phyloP scores from a whole-genome alignment of 1,284 basidiomycete genomes.

The Austroboletus niveus region DNA sequence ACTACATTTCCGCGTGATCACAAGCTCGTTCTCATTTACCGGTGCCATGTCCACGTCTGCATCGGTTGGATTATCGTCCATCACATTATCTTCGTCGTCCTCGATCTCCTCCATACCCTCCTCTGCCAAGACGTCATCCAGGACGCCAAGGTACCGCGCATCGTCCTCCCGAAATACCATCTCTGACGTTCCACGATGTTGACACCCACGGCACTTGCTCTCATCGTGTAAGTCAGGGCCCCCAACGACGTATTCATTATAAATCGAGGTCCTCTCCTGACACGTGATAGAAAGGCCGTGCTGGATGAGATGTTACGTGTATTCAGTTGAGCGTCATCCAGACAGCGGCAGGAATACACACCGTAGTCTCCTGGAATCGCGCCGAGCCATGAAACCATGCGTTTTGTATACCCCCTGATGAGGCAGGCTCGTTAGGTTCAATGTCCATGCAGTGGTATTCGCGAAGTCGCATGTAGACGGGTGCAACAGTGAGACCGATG shows the following conservation, averaged over 20 bases:
- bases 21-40: slow-evolving; percentile 20
- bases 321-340: slow-evolving; percentile 4
- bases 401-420: slow-evolving; percentile 47
- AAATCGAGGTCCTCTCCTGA: slow-evolving; percentile 25
- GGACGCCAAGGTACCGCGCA: slow-evolving; percentile 11
- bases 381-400: slow-evolving; percentile 49
- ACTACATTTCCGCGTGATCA: slow-evolving; percentile 38
- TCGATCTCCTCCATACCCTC: slow-evolving; percentile 17
- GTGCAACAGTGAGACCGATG: slow-evolving; percentile 39
- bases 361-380: slow-evolving; percentile 27
- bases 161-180: slow-evolving; percentile 33
- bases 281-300: slow-evolving; percentile 24
- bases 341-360: slow-evolving; percentile 17
- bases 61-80: slow-evolving; percentile 24
- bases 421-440: slow-evolving; percentile 30
- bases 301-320: slow-evolving; percentile 9
- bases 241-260: slow-evolving; percentile 38
- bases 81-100: slow-evolving; percentile 21
- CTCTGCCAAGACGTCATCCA: slow-evolving; percentile 6
- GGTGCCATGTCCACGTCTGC: slow-evolving; percentile 27
- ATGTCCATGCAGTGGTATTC: slow-evolving; percentile 55
- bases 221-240: slow-evolving; percentile 41
- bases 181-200: slow-evolving; percentile 28
- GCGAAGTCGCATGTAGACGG: slow-evolving; percentile 53
- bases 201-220: slow-evolving; percentile 40